Conservation (phyloP, 2,329 filamentous ascomycete species). For the Colletotrichum theobromicola region DNA sequence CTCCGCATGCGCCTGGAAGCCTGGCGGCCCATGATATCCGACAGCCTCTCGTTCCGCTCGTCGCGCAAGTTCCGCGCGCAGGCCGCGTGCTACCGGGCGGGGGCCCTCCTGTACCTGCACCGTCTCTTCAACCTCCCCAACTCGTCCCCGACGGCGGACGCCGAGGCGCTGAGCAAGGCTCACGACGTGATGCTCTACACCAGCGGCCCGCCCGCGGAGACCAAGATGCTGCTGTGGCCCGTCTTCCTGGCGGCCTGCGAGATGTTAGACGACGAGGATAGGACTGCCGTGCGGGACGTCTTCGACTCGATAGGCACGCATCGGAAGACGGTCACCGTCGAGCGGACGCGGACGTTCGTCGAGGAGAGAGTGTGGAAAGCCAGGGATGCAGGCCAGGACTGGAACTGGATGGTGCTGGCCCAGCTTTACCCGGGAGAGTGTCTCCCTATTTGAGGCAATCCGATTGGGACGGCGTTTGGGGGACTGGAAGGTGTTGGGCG, state of each 20-base stretch:
- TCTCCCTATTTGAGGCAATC: slow-evolving; percentile 30
- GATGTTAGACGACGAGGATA: slow-evolving; percentile 26
- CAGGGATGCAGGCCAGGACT: slow-evolving; percentile 27
- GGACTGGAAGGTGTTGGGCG: not conserved
- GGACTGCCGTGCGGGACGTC: slow-evolving; percentile 24
- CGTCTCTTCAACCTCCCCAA: slow-evolving; percentile 29
- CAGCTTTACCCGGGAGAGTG: slow-evolving; percentile 31
- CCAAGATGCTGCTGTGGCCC: slow-evolving; percentile 34
- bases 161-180: slow-evolving; percentile 27
- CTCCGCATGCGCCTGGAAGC: slow-evolving; percentile 23
- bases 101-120: slow-evolving; percentile 30
- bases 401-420: slow-evolving; percentile 34
- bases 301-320: slow-evolving; percentile 29
- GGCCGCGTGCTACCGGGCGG: slow-evolving; percentile 29
- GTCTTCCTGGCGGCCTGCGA: slow-evolving; percentile 33
- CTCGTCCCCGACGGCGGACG: slow-evolving; percentile 24
- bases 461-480: not conserved
- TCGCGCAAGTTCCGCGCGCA: slow-evolving; percentile 32
- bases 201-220: slow-evolving; percentile 25
- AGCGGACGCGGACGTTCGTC: slow-evolving; percentile 29
- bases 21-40: slow-evolving; percentile 28
- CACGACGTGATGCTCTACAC: slow-evolving; percentile 33
- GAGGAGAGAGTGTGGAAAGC: slow-evolving; percentile 32
- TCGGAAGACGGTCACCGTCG: slow-evolving; percentile 30
- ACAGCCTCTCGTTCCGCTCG: slow-evolving; percentile 25